Percentiles rank a stretch among this genome's conserved stretches.
These are phyloP conservation scores for Cytidiella melzeri DNA, from an alignment of 768 basidiomycete species.

Conservation along the genomic window DNA sequence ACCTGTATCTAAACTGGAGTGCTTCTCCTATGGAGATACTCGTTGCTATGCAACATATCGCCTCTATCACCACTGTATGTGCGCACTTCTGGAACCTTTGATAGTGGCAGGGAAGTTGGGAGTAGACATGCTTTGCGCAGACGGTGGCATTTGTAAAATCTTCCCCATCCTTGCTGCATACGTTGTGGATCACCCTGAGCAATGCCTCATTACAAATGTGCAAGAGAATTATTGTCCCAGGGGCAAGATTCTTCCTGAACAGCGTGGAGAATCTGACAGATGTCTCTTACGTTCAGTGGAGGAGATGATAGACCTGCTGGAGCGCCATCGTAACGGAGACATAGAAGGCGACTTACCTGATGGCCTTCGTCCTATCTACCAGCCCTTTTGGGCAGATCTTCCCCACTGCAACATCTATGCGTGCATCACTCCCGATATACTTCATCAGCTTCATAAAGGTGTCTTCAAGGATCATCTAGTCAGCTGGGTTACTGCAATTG, in stretches of 20 bases:
- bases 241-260: neutral
- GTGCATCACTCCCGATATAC: constrained; percentile 31
- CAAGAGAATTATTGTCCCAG: too few relatives aligned
- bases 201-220: constrained; percentile 14
- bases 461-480: constrained; percentile 38
- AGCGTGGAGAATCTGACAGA: neutral
- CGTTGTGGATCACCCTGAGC: constrained; percentile 22
- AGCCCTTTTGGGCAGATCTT: constrained; percentile 29
- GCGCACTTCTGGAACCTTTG: constrained; percentile 7
- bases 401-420: constrained; percentile 34
- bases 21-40: constrained; percentile 1
- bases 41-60: neutral
- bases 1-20: constrained; percentile 13
- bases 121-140: too few relatives aligned
- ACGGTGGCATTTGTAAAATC: constrained; percentile 12
- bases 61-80: constrained; percentile 19
- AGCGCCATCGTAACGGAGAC: neutral
- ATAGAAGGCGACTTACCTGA: neutral
- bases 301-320: neutral
- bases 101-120: constrained; percentile 11
- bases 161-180: too few relatives aligned
- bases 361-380: constrained; percentile 9
- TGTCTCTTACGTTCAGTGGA: constrained; percentile 2
- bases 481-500: constrained; percentile 26
- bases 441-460: constrained; percentile 44